Evolutionary conservation across 2,329 filamentous ascomycete species (phyloP), one percentile per base, ranked within the genome.

Genomic region (Simplicillium aogashimaense): DNA sequence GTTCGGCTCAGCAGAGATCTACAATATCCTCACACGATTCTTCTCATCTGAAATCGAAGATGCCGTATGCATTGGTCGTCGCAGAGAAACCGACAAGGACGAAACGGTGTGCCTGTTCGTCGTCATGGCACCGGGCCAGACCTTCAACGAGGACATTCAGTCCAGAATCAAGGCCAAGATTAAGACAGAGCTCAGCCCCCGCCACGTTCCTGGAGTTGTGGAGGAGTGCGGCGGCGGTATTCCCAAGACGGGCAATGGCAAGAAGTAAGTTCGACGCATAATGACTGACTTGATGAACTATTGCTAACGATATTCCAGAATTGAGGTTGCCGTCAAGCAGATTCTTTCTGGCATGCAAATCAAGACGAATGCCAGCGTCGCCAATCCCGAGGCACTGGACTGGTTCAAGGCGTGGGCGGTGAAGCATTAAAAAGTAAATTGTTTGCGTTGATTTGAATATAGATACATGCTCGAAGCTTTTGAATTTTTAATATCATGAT

Each of bases 281-380:
- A 13, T 15, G 32, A 7, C 28, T 33, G 13, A 14, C 0, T 13
- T 3, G 16, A 7, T n/a, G 12, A 11, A 35, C 7, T 25, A 32
- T 4, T 25, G 11, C n/a, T 31, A 29, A 15, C 8, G 8, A 33
- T 28, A 1, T 36, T 13, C 29, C 31, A 86, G 82, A 63, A 86
- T 98, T 44, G 90, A 98, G 60, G 88, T 94, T 36, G 86, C 87
- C 0, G 90, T 97, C 6, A 97, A 97, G 69, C 89, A 95, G 63
- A 95, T 97, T 35, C 65, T 98, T 2, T 94, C 86, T 20, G 90
- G 89, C 0, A 67, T 89, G 61, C 77, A 86, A 39, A 79, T 95
- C 48, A 89, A 88, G 67, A 92, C 86, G 0, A 88, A 87, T 37
- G 88, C 89, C 0, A 94, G 86, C 53, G 89, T 97, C n/a, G 86